Conservation (phyloP, 2,329 filamentous ascomycete species). For the Dactylellina cionopaga region DNA sequence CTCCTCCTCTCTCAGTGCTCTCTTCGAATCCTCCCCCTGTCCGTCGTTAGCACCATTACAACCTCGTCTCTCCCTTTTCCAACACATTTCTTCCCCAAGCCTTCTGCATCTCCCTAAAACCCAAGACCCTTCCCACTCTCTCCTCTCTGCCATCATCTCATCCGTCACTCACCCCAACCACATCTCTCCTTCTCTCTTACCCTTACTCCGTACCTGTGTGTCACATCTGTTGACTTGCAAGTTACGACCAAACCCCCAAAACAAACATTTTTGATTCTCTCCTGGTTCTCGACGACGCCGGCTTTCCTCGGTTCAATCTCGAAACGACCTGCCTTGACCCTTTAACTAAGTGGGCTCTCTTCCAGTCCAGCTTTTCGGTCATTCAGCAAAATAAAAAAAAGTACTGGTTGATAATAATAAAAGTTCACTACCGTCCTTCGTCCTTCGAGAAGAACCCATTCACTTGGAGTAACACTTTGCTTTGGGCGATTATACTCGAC, state of each 20-base stretch:
- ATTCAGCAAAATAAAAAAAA: background rate
- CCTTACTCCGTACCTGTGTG: slow-evolving; percentile 38
- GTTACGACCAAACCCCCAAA: slow-evolving; percentile 36
- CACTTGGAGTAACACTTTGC: slow-evolving; percentile 51
- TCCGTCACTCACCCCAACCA: slow-evolving; percentile 30
- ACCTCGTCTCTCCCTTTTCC: slow-evolving; percentile 3
- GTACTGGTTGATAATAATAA: background rate
- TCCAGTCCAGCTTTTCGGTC: background rate
- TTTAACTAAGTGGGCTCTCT: no score
- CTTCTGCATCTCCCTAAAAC: slow-evolving; percentile 44
- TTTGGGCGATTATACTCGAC: slow-evolving; percentile 44
- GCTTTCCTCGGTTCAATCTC: slow-evolving; percentile 23
- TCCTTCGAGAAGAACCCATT: slow-evolving; percentile 40
- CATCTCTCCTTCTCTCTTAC: slow-evolving; percentile 28
- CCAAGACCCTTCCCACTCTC: slow-evolving; percentile 43
- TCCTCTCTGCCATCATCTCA: slow-evolving; percentile 32
- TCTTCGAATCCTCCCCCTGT: background rate
- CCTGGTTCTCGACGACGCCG: slow-evolving; percentile 36
- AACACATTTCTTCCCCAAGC: slow-evolving; percentile 30
- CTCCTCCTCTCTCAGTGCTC: no score
- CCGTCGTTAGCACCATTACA: background rate
- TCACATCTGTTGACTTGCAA: slow-evolving; percentile 50
- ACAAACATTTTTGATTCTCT: slow-evolving; percentile 29
- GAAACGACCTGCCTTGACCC: slow-evolving; percentile 37
- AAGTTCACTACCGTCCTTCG: slow-evolving; percentile 31